Evolutionary conservation across 2,329 filamentous ascomycete species (phyloP), one percentile per base, ranked within the genome.

Genomic region (Sporothrix inflata): DNA sequence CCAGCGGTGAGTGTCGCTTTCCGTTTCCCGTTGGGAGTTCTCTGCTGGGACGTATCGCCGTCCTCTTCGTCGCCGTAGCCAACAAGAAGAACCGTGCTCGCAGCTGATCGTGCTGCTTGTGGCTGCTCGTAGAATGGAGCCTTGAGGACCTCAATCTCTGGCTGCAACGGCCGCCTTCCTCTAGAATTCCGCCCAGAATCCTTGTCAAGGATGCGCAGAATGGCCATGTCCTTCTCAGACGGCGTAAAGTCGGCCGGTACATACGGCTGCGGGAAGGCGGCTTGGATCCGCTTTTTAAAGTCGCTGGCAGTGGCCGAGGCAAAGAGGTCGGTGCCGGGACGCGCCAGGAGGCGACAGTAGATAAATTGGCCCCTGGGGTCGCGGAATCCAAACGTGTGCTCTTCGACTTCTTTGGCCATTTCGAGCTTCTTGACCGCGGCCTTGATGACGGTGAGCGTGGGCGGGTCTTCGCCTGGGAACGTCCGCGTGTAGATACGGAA

Each of bases 251-350:
- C 78, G 3, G 79, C 74, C 0, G 83, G 83, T 21, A 84, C 80
- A 73, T 82, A 85, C n/a, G 82, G 76, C 51, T 79, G 76, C 0
- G 86, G 86, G 71, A 85, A 81, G n/a, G 80, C 78, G 67, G 82
- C 80, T 72, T 84, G 85, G 73, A 88, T 83, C 70, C 79, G 82
- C 27, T 83, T 82, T 73, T 87, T 84, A 70, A 88, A 74, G 0
- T 76, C 70, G 74, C 16, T 14, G 4, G 82, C 80, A 9, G 83
- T 82, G 34, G 82, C 80, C 7, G 82, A 77, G 19, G 82, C 82
- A 67, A 83, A 82, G 5, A 83, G 82, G 71, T 85, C 81, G 7
- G 84, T 75, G 16, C 79, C 80, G 0, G 80, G 79, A n/a, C 79
- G 77, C n/a, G 85, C 79, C 8, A 87, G 77, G 8, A 87, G 77